A percentile compares a stretch with the other conserved stretches of the same genome.
Conservation (phyloP, 305 asterid genomes). For the Fraxinus platypoda region DNA sequence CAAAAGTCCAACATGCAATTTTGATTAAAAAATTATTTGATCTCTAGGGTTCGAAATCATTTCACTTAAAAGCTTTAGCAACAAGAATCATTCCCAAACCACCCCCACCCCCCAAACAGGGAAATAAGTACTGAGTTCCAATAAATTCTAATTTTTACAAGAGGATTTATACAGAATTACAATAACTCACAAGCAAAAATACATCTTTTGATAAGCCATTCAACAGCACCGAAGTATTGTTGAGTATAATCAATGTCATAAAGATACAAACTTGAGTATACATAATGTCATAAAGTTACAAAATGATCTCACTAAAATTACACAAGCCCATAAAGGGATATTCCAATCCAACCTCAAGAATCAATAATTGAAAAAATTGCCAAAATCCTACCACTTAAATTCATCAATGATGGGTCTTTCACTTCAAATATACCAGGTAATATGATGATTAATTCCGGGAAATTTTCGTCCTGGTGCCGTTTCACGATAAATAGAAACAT, state of each 20-base stretch:
- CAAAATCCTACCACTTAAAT: neutral
- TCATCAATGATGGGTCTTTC: constrained; percentile 7
- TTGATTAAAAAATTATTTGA: too few species aligned
- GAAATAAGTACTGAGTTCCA: neutral
- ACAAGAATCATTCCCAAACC: neutral
- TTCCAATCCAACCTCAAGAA: neutral
- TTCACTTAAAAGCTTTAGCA: neutral
- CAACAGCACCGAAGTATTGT: neutral
- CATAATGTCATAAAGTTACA: neutral
- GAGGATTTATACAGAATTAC: neutral
- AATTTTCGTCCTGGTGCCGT: constrained; percentile 20
- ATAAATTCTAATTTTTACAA: neutral
- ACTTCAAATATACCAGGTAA: neutral
- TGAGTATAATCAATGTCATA: neutral
- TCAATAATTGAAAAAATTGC: neutral
- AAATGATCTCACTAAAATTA: neutral
- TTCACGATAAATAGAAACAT: neutral
- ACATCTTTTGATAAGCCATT: neutral
- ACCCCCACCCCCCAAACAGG: too few species aligned
- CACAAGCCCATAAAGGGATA: neutral
- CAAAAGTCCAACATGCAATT: neutral
- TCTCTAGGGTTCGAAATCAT: too few species aligned
- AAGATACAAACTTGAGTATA: neutral
- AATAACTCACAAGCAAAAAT: neutral
- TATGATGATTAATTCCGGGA: constrained; percentile 9